Evolutionary conservation across 1,139 yeast genomes (phyloP).

Genomic region (Pichia sp.): DNA sequence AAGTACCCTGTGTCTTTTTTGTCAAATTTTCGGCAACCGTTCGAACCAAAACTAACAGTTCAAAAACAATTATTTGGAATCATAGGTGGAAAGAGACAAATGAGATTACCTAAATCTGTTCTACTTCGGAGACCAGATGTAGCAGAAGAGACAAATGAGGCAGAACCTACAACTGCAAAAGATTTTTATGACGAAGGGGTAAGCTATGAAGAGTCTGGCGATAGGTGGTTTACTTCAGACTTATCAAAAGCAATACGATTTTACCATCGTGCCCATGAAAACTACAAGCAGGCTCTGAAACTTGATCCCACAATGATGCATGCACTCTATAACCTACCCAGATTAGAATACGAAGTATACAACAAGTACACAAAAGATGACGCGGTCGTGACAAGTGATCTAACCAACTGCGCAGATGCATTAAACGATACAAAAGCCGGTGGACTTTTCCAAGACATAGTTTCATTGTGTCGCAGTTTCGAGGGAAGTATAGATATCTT

Average conservation of each 20-base stretch:
- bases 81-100: conserved; percentile 12
- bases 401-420: conserved; percentile 42
- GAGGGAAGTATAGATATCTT: conserved; percentile 35
- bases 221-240: conserved; percentile 55
- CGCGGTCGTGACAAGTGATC: conserved; percentile 38
- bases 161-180: conserved; percentile 38
- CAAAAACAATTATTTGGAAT: neutral
- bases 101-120: conserved; percentile 22
- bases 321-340: conserved; percentile 44
- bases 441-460: conserved; percentile 41
- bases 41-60: neutral
- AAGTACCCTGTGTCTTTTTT: neutral
- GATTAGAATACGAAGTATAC: conserved; percentile 49
- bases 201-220: conserved; percentile 52
- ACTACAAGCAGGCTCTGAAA: conserved; percentile 36
- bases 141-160: neutral
- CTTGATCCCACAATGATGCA: conserved; percentile 33
- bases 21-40: neutral
- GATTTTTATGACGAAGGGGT: conserved; percentile 48
- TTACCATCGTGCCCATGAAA: conserved; percentile 45
- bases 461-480: conserved; percentile 37
- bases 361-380: conserved; percentile 42
- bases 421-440: conserved; percentile 24
- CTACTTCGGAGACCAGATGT: conserved; percentile 5
- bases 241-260: conserved; percentile 49